Evolutionary conservation across 345 rosid species (phyloP).

Genomic region (Odontarrhena argentea): DNA sequence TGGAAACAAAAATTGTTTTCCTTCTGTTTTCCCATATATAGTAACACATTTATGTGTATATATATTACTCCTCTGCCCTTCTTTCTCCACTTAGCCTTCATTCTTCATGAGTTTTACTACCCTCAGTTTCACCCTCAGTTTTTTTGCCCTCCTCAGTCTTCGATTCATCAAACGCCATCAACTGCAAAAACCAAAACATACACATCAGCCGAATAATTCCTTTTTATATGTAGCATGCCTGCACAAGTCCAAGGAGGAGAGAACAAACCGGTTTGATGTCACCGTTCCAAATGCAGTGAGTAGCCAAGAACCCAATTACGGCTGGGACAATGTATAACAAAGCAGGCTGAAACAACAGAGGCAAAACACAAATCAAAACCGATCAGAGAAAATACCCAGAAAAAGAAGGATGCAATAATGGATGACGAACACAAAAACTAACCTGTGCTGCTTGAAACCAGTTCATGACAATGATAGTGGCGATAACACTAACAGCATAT

Average conservation of each 20-base stretch:
- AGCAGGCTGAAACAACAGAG: conserved; percentile 74
- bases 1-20: conserved; percentile 44
- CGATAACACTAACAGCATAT: conserved; percentile 69
- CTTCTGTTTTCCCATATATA: conserved; percentile 28
- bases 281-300: conserved; percentile 89
- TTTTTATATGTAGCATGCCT: not conserved
- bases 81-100: conserved; percentile 40
- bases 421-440: conserved; percentile 15
- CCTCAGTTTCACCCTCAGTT: not conserved
- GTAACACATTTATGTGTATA: conserved; percentile 33
- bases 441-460: conserved; percentile 99
- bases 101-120: conserved; percentile 49
- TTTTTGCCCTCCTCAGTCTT: conserved; percentile 43
- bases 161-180: conserved; percentile 89
- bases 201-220: not conserved
- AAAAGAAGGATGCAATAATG: not conserved
- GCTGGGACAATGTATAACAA: conserved; percentile 93
- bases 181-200: conserved; percentile 43
- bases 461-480: conserved; percentile 94
- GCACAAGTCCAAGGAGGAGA: not conserved
- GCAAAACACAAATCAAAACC: conserved; percentile 9
- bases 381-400: not conserved
- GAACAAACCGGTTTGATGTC: conserved; percentile 90
- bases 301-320: conserved; percentile 87
- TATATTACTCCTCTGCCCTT: conserved; percentile 26